phyloP scores from a whole-genome alignment of 1,284 basidiomycete species.

The Tetrapyrgos nigripes region DNA sequence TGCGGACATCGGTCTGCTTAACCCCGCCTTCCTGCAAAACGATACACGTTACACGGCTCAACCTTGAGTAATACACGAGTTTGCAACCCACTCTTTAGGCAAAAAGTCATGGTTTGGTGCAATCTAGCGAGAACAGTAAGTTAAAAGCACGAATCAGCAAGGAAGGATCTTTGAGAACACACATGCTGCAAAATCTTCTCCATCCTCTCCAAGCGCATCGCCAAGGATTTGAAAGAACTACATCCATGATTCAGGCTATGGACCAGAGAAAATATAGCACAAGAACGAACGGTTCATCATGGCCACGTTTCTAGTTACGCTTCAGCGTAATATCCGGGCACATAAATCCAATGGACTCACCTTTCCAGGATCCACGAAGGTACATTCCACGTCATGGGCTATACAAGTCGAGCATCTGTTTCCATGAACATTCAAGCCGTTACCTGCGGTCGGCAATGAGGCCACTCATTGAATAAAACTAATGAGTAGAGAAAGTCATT shows the following conservation, averaged over 20 bases:
- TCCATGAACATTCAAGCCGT: slow-evolving; percentile 68
- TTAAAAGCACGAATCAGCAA: background rate
- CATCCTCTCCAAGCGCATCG: slow-evolving; percentile 74
- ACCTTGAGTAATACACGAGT: no score
- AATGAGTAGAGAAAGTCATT: slow-evolving; percentile 25
- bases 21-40: no score
- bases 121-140: background rate
- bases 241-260: background rate
- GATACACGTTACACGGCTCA: no score
- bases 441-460: slow-evolving; percentile 41
- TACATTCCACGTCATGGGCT: slow-evolving; percentile 76
- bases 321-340: background rate
- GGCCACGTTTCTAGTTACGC: slow-evolving; percentile 72
- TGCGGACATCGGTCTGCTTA: no score
- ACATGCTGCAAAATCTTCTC: slow-evolving; percentile 44
- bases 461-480: background rate
- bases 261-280: background rate
- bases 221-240: slow-evolving; percentile 77
- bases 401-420: slow-evolving; percentile 82
- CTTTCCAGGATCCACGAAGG: slow-evolving; percentile 78
- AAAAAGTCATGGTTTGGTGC: background rate
- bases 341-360: slow-evolving; percentile 40
- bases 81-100: background rate
- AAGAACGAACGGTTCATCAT: slow-evolving; percentile 76
- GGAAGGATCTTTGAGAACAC: background rate